Evolutionary conservation across 2,329 filamentous ascomycete species (phyloP), one percentile per base, ranked within the genome.

Genomic region (Calonectria hongkongensis): DNA sequence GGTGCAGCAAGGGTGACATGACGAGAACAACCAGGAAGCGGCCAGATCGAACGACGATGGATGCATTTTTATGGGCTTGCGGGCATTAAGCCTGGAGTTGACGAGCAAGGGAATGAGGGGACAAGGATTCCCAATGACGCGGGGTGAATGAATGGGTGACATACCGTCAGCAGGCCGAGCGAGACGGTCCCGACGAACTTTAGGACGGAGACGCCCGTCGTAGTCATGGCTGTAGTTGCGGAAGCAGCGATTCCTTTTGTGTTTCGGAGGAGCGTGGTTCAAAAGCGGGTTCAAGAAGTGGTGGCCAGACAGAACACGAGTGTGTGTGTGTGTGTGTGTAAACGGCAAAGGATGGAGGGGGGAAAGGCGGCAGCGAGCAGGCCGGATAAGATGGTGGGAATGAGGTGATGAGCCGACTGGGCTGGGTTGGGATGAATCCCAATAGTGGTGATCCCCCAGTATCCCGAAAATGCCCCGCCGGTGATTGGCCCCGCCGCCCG

Each of bases 121-220:
- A 33, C 27, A 48, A 60, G 33, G 54, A 33, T 27, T 60, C 33
- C 25, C 47, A 71, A 62, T 62, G 41, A 63, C 36, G 47, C 45
- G 30, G 62, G 62, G 45, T 48, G 45, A 21, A 51, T 39, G 51
- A 25, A 64, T n/a, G 41, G 21, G 41, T 30, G 27, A 88, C 93
- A 81, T 90, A 98, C 95, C 72, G 95, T 98, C 84, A 98, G 86
- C 70, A 98, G 89, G 75, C 96, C 96, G 71, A 98, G 89, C 79
- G 94, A 96, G 77, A 98, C 91, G 65, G 95, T 97, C 81, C 96
- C 96, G 78, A 98, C 94, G 84, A 98, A 98, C 87, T 98, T 98
- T 87, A 94, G 92, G 84, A 94, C 86, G 69, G 94, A 92, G 81
- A 98, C 88, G 81, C 92, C 91, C 80, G 89, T 92, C 79, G 90